Percentiles rank a stretch among this genome's conserved stretches.
These are phyloP conservation scores for Metschnikowia continentalis DNA, from an alignment of 805 yeast genomes.

Conservation along the genomic window DNA sequence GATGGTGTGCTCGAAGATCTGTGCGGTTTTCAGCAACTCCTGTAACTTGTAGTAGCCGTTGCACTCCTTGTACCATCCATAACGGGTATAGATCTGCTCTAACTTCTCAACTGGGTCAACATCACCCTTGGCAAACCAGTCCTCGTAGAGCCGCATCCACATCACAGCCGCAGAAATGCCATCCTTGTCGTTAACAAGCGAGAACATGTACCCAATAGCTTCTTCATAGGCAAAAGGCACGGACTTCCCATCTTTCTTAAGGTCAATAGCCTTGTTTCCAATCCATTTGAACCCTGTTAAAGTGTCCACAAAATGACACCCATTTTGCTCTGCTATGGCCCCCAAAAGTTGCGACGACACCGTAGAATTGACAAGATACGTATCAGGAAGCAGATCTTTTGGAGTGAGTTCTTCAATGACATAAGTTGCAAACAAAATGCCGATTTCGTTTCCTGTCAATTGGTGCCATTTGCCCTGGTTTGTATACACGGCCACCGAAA, in stretches of 20 bases:
- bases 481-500: conserved; percentile 67
- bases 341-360: conserved; percentile 83
- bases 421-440: conserved; percentile 74
- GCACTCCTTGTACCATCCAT: conserved; percentile 79
- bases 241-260: conserved; percentile 55
- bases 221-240: conserved; percentile 95
- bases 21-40: conserved; percentile 46
- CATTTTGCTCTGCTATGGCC: conserved; percentile 59
- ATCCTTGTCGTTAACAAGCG: conserved; percentile 83
- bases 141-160: conserved; percentile 64
- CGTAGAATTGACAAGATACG: conserved; percentile 76
- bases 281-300: conserved; percentile 97
- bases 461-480: conserved; percentile 58
- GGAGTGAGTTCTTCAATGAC: conserved; percentile 36
- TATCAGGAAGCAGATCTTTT: conserved; percentile 23
- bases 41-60: conserved; percentile 81
- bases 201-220: conserved; percentile 93
- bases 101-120: conserved; percentile 47
- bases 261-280: conserved; percentile 79
- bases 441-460: conserved; percentile 88
- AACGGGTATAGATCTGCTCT: conserved; percentile 53
- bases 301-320: conserved; percentile 71
- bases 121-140: conserved; percentile 43
- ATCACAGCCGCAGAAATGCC: conserved; percentile 79
- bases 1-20: conserved; percentile 50